Evolutionary conservation across 2,329 filamentous ascomycete genomes (phyloP), one percentile per base, ranked within the genome.

Genomic region (Coleophoma cylindrospora): DNA sequence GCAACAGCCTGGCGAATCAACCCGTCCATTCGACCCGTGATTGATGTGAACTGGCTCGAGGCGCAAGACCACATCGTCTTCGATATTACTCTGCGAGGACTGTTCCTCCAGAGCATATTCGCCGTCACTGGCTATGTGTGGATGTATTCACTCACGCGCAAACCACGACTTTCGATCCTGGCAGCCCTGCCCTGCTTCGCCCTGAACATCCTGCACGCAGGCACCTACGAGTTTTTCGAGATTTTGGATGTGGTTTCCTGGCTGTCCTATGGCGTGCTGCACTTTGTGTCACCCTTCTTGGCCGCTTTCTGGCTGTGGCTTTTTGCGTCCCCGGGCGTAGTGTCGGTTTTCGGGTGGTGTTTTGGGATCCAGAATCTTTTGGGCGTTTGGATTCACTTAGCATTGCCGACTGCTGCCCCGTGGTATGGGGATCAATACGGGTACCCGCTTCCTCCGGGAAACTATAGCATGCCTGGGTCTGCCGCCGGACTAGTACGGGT

Each of bases 401-500:
- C 89, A 54, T 92, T 96, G 69, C 91, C 91, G 1, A 95, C 91
- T 72, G 92, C 91, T 27, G 89, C 91, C 17, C 91, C 91, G 0
- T 96, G 91, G 91, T 96, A 96, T 64, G 91, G 96, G 74, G 92
- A 92, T 69, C 79, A 88, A 61, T 89, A 95, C 67, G 91, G 91
- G 10, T 62, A 62, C 57, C 61, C 61, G 36, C 74, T 96, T 41
- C 89, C 89, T 33, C 90, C 91, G 1, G 91, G 91, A 46, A 89
- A 91, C 61, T 96, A 96, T 71, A 89, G 86, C 49, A 95, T 96
- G 79, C 79, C 81, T 40, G 91, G 91, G 43, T 91, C 89, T 44
- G 90, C 91, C 1, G 91, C 91, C 14, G 91, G 91, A 43, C 79
- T 96, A 52, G 89, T 88, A 53, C 87, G 90, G 15, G 87, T 96